These are phyloP conservation scores for Smallanthus sonchifolius DNA, from an alignment of 129 eudicot genomes.

Conservation along the genomic window DNA sequence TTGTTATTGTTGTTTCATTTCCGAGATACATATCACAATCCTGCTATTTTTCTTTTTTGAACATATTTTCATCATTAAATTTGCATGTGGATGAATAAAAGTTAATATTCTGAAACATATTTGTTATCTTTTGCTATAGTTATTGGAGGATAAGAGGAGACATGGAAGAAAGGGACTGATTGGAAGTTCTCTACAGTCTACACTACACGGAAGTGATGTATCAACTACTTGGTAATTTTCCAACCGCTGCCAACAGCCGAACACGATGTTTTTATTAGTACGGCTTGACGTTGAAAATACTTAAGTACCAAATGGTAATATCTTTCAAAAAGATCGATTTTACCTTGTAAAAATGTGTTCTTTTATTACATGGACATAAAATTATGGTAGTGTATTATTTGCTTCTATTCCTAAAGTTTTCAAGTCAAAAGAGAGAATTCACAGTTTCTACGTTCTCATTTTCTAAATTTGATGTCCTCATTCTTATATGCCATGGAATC, in stretches of 20 bases:
- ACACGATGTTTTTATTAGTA: slow-evolving; percentile 19
- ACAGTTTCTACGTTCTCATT: not conserved
- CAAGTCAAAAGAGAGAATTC: not conserved
- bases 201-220: not conserved
- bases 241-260: slow-evolving; percentile 30
- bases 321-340: not conserved
- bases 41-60: not conserved
- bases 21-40: not conserved
- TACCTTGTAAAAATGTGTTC: not conserved
- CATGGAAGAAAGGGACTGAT: slow-evolving; percentile 29
- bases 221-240: slow-evolving; percentile 18
- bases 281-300: slow-evolving; percentile 26
- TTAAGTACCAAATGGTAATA: slow-evolving; percentile 8
- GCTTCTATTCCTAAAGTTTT: not conserved
- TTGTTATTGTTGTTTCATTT: not conserved
- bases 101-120: slow-evolving; percentile 2
- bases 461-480: not conserved
- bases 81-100: not conserved
- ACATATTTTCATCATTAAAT: not conserved
- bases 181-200: slow-evolving; percentile 14
- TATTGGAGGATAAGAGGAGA: slow-evolving; percentile 35
- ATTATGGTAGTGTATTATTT: not conserved
- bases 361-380: not conserved
- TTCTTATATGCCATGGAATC: not conserved
- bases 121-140: slow-evolving; percentile 24